phyloP scores from a whole-genome alignment of 192 early-diverging fungal species.

The Coemansia sp. region DNA sequence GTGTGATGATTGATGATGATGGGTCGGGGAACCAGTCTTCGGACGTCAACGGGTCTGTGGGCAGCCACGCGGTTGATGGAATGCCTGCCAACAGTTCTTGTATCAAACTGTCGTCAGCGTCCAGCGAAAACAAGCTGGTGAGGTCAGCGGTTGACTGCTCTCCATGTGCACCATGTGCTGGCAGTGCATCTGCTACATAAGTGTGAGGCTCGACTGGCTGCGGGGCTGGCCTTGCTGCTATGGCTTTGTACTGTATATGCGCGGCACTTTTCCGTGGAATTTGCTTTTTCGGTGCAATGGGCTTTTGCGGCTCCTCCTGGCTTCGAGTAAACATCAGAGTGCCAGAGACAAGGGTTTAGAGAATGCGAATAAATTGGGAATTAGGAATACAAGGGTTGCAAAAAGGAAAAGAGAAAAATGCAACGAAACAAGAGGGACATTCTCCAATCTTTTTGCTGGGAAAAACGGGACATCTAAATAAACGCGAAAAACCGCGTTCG shows the following conservation, averaged over 20 bases:
- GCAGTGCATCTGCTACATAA: neutral
- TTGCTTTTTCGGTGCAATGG: neutral
- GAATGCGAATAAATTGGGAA: neutral
- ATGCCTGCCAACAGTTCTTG: constrained; percentile 50
- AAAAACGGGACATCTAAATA: neutral
- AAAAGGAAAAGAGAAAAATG: neutral
- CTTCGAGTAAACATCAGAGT: constrained; percentile 34
- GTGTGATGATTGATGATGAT: constrained; percentile 30
- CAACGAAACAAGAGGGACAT: neutral
- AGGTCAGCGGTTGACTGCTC: constrained; percentile 3
- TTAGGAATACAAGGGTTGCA: neutral
- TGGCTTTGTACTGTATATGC: constrained; percentile 4
- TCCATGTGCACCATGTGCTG: neutral
- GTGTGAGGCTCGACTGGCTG: neutral
- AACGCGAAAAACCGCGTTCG: neutral
- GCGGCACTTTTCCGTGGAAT: neutral
- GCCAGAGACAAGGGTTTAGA: neutral
- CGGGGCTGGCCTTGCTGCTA: neutral
- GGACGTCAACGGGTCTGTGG: constrained; percentile 47
- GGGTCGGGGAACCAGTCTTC: constrained; percentile 49
- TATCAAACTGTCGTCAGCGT: constrained; percentile 35
- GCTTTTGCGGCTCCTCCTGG: neutral
- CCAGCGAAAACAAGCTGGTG: constrained; percentile 12
- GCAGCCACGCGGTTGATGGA: constrained; percentile 41
- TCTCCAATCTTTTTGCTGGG: neutral